phyloP scores from a whole-genome alignment of 352 stramenopile genomes.

The Phytophthora foliorum region DNA sequence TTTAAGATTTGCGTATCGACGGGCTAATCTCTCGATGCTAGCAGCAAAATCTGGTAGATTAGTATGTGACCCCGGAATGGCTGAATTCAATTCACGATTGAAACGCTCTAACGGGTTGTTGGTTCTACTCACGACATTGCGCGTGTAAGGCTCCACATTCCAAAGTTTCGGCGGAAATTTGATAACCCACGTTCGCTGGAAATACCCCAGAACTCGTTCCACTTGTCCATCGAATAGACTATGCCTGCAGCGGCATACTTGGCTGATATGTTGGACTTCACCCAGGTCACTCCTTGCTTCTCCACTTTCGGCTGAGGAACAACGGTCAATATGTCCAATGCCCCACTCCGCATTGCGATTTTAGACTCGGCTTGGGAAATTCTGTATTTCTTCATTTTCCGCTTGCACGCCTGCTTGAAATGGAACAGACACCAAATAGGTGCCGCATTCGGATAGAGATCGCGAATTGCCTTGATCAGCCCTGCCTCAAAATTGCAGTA shows the following conservation, averaged over 20 bases:
- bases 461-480: too few relatives aligned
- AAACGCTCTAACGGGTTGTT: too few relatives aligned
- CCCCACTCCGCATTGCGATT: slow-evolving; percentile 11
- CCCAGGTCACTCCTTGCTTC: slow-evolving; percentile 1
- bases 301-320: slow-evolving; percentile 3
- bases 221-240: not conserved
- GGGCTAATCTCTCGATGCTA: slow-evolving; percentile 17
- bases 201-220: not conserved
- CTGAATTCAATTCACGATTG: not conserved
- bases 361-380: slow-evolving; percentile 9
- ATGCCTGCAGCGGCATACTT: not conserved
- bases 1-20: not conserved
- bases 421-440: slow-evolving; percentile 26
- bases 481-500: not conserved
- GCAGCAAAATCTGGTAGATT: slow-evolving; percentile 22
- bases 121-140: too few relatives aligned
- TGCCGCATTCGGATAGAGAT: too few relatives aligned
- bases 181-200: not conserved
- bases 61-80: slow-evolving; percentile 18
- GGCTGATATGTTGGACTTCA: slow-evolving; percentile 1
- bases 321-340: slow-evolving; percentile 24
- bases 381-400: slow-evolving; percentile 11
- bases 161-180: not conserved
- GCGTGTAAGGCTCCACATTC: too few relatives aligned
- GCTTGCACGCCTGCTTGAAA: slow-evolving; percentile 14